These are phyloP conservation scores for Aspergillus udagawae DNA, from an alignment of 2,329 filamentous ascomycete genomes.

Conservation along the genomic window DNA sequence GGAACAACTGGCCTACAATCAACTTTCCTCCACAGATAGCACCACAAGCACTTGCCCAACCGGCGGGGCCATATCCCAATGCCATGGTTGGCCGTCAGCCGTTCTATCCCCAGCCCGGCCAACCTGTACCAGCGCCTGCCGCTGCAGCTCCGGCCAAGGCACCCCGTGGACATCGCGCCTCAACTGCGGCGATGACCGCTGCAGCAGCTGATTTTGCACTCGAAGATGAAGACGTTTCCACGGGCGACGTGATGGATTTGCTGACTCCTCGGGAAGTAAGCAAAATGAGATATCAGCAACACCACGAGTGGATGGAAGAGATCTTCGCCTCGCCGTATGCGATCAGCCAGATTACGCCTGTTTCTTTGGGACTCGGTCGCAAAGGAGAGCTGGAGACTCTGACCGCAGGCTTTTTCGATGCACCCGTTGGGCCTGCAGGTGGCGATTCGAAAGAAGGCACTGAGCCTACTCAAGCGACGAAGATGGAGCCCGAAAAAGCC, in stretches of 20 bases:
- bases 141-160: conserved; percentile 27
- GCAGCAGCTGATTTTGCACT: conserved; percentile 49
- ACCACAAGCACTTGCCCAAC: conserved; percentile 51
- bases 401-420: conserved; percentile 80
- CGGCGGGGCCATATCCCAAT: conserved; percentile 41
- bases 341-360: conserved; percentile 77
- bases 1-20: conserved; percentile 84
- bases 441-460: conserved; percentile 28
- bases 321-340: conserved; percentile 87
- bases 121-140: conserved; percentile 23
- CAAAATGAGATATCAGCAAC: conserved; percentile 79
- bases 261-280: conserved; percentile 88
- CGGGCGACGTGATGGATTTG: conserved; percentile 85
- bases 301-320: conserved; percentile 99
- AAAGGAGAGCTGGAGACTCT: conserved; percentile 77
- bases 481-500: conserved; percentile 70
- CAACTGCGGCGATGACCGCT: conserved; percentile 33
- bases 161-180: conserved; percentile 43
- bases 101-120: conserved; percentile 30
- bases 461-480: conserved; percentile 47
- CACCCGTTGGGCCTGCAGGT: conserved; percentile 38
- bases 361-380: conserved; percentile 80
- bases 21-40: conserved; percentile 57
- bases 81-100: conserved; percentile 35
- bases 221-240: conserved; percentile 83